Evolutionary conservation across 2,329 filamentous ascomycete species (phyloP).

Genomic region (Sporothrix phasma): DNA sequence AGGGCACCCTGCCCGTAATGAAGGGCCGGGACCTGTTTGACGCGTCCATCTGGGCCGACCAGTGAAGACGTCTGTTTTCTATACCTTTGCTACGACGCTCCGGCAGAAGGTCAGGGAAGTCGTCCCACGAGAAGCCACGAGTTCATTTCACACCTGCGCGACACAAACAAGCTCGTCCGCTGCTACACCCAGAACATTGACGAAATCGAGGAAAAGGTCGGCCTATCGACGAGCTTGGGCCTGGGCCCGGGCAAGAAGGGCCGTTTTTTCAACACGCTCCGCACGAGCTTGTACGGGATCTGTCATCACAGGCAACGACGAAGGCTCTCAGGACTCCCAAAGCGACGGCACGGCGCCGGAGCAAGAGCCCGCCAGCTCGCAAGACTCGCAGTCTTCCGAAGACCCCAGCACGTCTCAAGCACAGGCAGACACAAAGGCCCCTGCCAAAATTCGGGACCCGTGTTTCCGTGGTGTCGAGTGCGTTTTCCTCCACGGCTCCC

Average conservation of each 20-base stretch:
- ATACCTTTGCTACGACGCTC: conserved; percentile 59
- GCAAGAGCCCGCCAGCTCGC: background rate
- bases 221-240: conserved; percentile 51
- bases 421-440: conserved; percentile 10
- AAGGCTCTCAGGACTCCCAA: background rate
- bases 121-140: conserved; percentile 56
- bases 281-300: conserved; percentile 13
- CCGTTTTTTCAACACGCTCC: conserved; percentile 40
- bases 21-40: conserved; percentile 66
- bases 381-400: conserved; percentile 1
- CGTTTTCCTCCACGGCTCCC: conserved; percentile 63
- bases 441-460: conserved; percentile 11
- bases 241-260: conserved; percentile 52
- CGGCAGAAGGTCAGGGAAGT: conserved; percentile 55
- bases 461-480: conserved; percentile 46
- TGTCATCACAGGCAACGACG: background rate
- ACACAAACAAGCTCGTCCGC: conserved; percentile 57
- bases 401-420: background rate
- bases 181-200: conserved; percentile 73
- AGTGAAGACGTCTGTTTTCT: conserved; percentile 58
- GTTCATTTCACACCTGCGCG: conserved; percentile 57
- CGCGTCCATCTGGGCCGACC: conserved; percentile 60
- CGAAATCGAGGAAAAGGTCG: conserved; percentile 60
- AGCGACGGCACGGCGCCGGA: background rate
- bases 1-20: conserved; percentile 44